phyloP scores from a whole-genome alignment of 371 early-diverging fungal genomes.

The Nematocida homosporus region DNA sequence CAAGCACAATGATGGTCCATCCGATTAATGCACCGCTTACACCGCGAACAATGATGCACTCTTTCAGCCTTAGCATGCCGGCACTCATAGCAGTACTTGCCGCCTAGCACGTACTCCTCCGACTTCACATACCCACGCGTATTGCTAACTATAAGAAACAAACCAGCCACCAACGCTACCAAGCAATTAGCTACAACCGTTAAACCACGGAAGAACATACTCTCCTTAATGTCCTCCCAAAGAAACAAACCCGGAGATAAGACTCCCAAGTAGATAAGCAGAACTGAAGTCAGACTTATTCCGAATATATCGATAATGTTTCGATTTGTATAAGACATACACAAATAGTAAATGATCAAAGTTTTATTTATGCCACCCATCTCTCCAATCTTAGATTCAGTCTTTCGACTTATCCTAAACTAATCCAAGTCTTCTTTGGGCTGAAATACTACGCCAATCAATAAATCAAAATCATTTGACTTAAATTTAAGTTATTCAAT shows the following conservation, averaged over 20 bases:
- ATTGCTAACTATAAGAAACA: slow-evolving; percentile 34
- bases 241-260: slow-evolving; percentile 3
- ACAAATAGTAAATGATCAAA: slow-evolving; percentile 37
- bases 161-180: neutral
- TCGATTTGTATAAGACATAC: slow-evolving; percentile 47
- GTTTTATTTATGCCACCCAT: slow-evolving; percentile 19
- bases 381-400: too few relatives aligned
- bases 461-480: too few relatives aligned
- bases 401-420: too few relatives aligned
- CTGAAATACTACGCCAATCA: too few relatives aligned
- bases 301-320: slow-evolving; percentile 32
- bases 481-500: too few relatives aligned
- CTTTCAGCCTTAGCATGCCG: slow-evolving; percentile 78
- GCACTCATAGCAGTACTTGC: slow-evolving; percentile 69
- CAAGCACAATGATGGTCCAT: slow-evolving; percentile 98
- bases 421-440: too few relatives aligned
- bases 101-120: slow-evolving; percentile 35
- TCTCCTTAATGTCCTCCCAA: slow-evolving; percentile 20
- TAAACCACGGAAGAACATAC: neutral
- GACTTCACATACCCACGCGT: slow-evolving; percentile 44
- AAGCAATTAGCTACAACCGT: slow-evolving; percentile 7
- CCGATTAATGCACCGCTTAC: slow-evolving; percentile 87
- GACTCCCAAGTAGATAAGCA: slow-evolving; percentile 37
- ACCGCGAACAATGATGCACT: slow-evolving; percentile 90
- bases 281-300: slow-evolving; percentile 1